Percentiles rank a stretch among this genome's conserved stretches.
phyloP scores from a whole-genome alignment of 495 filamentous ascomycete genomes.

The Neurospora sp. region DNA sequence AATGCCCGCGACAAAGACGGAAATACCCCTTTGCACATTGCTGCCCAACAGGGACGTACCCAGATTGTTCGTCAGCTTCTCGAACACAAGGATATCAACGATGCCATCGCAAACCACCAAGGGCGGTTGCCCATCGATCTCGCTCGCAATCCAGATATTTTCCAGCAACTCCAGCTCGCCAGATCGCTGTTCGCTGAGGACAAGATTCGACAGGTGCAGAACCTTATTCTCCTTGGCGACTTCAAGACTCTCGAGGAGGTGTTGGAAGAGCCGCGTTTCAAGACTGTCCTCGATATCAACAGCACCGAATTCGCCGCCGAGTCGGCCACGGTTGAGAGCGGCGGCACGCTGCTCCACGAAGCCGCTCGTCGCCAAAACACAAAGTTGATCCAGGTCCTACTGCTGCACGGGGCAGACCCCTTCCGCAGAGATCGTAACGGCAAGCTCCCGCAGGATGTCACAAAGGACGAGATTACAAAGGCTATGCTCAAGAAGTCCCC shows the following conservation, averaged over 20 bases:
- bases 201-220: slow-evolving; percentile 73
- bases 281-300: slow-evolving; percentile 81
- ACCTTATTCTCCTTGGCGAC: slow-evolving; percentile 56
- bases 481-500: slow-evolving; percentile 88
- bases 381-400: slow-evolving; percentile 73
- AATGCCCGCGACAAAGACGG: slow-evolving; percentile 88
- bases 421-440: slow-evolving; percentile 92
- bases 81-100: slow-evolving; percentile 71
- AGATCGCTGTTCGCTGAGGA: slow-evolving; percentile 81
- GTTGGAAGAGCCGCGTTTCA: slow-evolving; percentile 73
- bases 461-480: slow-evolving; percentile 83
- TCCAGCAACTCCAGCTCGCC: slow-evolving; percentile 87
- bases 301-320: slow-evolving; percentile 80
- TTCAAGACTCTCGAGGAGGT: slow-evolving; percentile 71
- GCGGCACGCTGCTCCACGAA: slow-evolving; percentile 88
- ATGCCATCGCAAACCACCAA: slow-evolving; percentile 80
- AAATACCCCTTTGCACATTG: slow-evolving; percentile 86
- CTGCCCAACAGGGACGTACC: slow-evolving; percentile 67
- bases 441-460: slow-evolving; percentile 92
- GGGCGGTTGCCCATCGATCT: slow-evolving; percentile 82
- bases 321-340: slow-evolving; percentile 57
- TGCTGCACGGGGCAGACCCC: slow-evolving; percentile 95
- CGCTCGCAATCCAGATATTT: slow-evolving; percentile 84
- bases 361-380: slow-evolving; percentile 80
- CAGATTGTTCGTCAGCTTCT: slow-evolving; percentile 73